Evolutionary conservation across 805 yeast species (phyloP).

Genomic region (Cyberlindnera japonica): DNA sequence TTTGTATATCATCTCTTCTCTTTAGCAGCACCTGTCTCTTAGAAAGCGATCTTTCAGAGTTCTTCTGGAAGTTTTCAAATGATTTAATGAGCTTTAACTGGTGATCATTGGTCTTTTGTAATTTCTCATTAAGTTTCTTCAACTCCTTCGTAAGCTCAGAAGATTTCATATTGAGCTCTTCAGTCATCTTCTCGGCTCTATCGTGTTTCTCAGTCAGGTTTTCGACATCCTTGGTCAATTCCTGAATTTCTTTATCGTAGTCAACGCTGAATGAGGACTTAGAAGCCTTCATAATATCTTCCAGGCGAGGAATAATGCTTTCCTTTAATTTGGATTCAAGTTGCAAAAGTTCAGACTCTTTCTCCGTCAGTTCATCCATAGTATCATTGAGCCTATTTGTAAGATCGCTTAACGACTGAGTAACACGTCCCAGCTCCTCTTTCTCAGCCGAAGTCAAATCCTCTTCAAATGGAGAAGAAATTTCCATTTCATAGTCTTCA

Average conservation of each 20-base stretch:
- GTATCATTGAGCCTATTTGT: constrained; percentile 41
- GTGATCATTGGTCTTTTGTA: constrained; percentile 50
- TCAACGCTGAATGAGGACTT: constrained; percentile 15
- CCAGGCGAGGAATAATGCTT: constrained; percentile 50
- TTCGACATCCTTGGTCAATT: constrained; percentile 24
- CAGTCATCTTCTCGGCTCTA: constrained; percentile 26
- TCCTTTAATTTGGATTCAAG: constrained; percentile 56
- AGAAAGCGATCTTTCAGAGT: constrained; percentile 60
- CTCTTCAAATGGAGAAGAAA: constrained; percentile 49
- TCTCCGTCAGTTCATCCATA: constrained; percentile 36
- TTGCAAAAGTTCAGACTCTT: constrained; percentile 45
- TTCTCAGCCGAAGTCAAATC: constrained; percentile 50
- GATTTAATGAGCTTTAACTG: constrained; percentile 52
- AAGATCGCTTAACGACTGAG: constrained; percentile 32
- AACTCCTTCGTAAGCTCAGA: constrained; percentile 22
- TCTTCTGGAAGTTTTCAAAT: constrained; percentile 58
- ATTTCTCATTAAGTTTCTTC: constrained; percentile 33
- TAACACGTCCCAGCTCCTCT: constrained; percentile 34
- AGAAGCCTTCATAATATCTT: constrained; percentile 33
- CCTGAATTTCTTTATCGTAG: constrained; percentile 20
- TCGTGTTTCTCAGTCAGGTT: constrained; percentile 30
- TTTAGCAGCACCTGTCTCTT: constrained; percentile 54
- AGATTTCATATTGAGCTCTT: constrained; percentile 24
- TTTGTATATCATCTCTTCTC: constrained; percentile 69
- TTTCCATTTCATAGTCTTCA: constrained; percentile 42